These are phyloP conservation scores for Sistotremastrum niveocremeum DNA, from an alignment of 768 basidiomycete species.

Conservation along the genomic window DNA sequence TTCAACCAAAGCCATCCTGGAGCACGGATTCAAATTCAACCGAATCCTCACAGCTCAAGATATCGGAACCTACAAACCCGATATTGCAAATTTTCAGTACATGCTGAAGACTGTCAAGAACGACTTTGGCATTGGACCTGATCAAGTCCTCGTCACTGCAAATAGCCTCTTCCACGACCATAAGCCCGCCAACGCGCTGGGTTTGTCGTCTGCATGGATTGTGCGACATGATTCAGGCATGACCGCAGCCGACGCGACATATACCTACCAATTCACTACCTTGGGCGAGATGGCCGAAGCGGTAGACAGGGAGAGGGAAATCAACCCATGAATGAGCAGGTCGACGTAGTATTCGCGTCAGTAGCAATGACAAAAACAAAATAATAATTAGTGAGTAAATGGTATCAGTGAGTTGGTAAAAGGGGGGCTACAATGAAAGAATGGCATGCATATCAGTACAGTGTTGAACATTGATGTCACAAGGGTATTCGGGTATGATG, in stretches of 20 bases:
- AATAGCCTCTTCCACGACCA: constrained; percentile 58
- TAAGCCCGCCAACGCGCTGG: constrained; percentile 42
- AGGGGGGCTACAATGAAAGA: background rate
- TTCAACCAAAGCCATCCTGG: constrained; percentile 41
- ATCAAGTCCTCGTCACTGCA: constrained; percentile 49
- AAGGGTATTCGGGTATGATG: no score
- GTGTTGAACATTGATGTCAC: no score
- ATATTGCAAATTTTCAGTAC: constrained; percentile 36
- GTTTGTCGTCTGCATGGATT: constrained; percentile 53
- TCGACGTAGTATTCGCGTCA: no score
- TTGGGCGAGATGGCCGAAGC: constrained; percentile 47
- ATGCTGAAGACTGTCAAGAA: constrained; percentile 31
- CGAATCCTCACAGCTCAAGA: constrained; percentile 61
- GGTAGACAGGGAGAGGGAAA: constrained; percentile 26
- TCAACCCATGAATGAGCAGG: background rate
- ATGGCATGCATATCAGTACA: no score
- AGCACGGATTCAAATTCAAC: constrained; percentile 44
- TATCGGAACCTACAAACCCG: constrained; percentile 61
- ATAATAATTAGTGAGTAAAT: background rate
- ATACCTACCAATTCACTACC: constrained; percentile 33
- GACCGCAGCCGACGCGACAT: constrained; percentile 24
- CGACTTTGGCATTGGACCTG: constrained; percentile 19
- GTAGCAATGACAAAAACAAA: background rate
- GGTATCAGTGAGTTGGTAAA: background rate
- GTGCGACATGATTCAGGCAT: constrained; percentile 36